Conservation (phyloP, 371 early-diverging fungal genomes). For the Blakeslea trispora region DNA sequence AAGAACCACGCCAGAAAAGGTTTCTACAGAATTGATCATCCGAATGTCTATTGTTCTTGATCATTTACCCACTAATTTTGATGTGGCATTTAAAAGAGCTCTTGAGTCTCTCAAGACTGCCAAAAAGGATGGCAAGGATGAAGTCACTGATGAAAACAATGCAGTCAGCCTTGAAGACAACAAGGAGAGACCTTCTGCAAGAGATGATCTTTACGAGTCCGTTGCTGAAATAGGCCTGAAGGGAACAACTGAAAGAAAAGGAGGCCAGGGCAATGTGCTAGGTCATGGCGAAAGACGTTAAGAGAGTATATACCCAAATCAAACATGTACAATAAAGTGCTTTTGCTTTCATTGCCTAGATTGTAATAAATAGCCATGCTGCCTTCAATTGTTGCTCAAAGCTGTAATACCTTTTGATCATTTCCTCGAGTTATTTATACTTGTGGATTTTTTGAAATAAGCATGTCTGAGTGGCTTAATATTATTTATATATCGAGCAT, state of each 20-base stretch:
- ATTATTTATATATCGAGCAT: no score
- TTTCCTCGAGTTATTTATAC: no score
- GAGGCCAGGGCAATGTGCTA: constrained; percentile 27
- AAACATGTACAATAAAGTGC: no score
- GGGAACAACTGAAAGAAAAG: constrained; percentile 22
- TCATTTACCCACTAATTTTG: constrained; percentile 43
- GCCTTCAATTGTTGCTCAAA: no score
- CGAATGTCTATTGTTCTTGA: constrained; percentile 37
- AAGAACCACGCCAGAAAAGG: constrained; percentile 32
- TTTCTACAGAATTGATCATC: constrained; percentile 36
- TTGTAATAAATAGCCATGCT: no score
- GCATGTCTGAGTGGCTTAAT: no score
- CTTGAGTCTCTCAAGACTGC: constrained; percentile 15
- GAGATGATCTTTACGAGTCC: constrained; percentile 14
- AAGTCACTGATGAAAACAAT: neutral
- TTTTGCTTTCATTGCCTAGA: no score
- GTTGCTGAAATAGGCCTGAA: constrained; percentile 26
- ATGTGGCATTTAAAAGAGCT: constrained; percentile 37
- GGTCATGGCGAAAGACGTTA: constrained; percentile 13
- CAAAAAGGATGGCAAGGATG: neutral
- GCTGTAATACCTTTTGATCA: no score
- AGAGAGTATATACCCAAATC: no score
- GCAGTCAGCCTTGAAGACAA: constrained; percentile 2
- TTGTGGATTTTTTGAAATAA: no score
- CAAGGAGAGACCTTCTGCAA: neutral